Evolutionary conservation across 768 basidiomycete genomes (phyloP), one percentile per base, ranked within the genome.

Genomic region (Phlebiopsis flavidoalba): DNA sequence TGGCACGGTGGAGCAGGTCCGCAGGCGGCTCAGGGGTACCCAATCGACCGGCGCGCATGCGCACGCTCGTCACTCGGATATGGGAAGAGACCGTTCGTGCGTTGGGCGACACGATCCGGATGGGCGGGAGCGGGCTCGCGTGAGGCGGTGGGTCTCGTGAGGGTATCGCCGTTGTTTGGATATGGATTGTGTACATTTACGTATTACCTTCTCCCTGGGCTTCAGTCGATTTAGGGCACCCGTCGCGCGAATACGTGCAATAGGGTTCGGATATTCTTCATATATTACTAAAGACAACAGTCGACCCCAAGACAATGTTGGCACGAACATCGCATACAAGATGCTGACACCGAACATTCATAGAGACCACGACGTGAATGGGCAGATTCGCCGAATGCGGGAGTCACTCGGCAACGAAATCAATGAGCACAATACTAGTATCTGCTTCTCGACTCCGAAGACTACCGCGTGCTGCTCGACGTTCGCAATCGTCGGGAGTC

Each of bases 81-180:
- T 59, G 58, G 58, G 37, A 52, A 8, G 58, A 59, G 21, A 24
- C 50, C 1, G 36, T 51, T 14, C 31, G 58, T 8, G 47, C 21
- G 7, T 19, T 59, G 24, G 58, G 48, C 6, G 58, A 59, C 24
- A 59, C 58, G 17, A 37, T 59, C 21, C 31, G 58, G 26, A 59
- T 59, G 58, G 58, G 58, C 15, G 58, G 58, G 11, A 36, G 58
- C 35, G 58, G 58, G 33, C 36, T 59, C n/a, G 58, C 50, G 21
- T 59, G 36, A 59, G 8, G 12, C 11, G 40, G 37, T 7, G 37
- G 40, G 12, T 43, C 40, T 31, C 26, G 26, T 31, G 26, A 31
- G 26, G 26, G 26, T 31, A 31, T 31, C 26, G 2, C 6, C 26
- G 26, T 31, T 31, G 3, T 6, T 31, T 31, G 26, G 26, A 31